Percentiles rank a stretch among this genome's conserved stretches.
These are phyloP conservation scores for Irpex lacteus DNA, from an alignment of 1,284 basidiomycete genomes.

Conservation along the genomic window DNA sequence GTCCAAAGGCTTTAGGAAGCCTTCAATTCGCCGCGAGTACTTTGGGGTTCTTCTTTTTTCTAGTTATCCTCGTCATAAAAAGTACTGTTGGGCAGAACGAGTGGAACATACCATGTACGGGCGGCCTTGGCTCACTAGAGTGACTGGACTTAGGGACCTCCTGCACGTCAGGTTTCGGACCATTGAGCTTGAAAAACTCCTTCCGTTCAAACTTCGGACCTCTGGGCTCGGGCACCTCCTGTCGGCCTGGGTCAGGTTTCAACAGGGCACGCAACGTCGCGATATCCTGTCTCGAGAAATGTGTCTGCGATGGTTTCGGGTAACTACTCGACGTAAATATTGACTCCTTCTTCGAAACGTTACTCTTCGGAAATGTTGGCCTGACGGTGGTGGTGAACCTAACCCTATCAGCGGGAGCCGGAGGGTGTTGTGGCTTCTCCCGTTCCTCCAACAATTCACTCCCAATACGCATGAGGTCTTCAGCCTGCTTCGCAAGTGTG, in stretches of 20 bases:
- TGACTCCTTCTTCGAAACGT: too few relatives aligned
- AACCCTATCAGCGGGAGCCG: too few relatives aligned
- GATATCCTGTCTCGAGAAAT: too few relatives aligned
- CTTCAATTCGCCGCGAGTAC: constrained; percentile 38
- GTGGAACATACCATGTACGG: neutral
- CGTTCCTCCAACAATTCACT: neutral
- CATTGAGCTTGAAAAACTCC: neutral
- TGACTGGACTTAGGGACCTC: neutral
- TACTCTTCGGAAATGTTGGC: too few relatives aligned
- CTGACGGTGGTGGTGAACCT: too few relatives aligned
- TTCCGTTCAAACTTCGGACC: too few relatives aligned
- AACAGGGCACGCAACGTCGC: too few relatives aligned
- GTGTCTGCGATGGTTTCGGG: too few relatives aligned
- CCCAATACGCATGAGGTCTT: neutral
- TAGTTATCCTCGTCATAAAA: neutral
- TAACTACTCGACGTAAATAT: too few relatives aligned
- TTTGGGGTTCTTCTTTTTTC: neutral
- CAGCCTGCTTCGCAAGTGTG: neutral
- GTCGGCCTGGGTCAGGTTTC: too few relatives aligned
- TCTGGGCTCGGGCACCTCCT: too few relatives aligned
- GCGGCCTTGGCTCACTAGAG: neutral
- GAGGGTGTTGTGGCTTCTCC: neutral
- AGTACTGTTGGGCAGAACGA: neutral
- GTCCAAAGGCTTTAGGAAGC: constrained; percentile 34
- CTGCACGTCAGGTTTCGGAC: neutral